Base-by-base conservation (phyloP, 495 filamentous ascomycete genomes). In the Penicillium salamii region DNA sequence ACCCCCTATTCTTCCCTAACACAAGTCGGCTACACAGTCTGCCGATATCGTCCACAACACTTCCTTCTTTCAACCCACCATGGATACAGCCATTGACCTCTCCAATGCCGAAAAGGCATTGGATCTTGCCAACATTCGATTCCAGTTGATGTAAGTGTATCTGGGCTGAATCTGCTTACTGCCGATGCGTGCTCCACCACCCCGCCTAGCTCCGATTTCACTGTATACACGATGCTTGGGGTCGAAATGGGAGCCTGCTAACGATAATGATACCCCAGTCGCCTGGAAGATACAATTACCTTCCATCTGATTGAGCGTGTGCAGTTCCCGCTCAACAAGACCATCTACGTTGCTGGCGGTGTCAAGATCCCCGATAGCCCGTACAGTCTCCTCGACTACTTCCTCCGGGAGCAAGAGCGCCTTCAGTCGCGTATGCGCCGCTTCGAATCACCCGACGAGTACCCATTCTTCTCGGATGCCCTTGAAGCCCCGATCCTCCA, bases 241-340 rank as follows among this genome's bases (percentile, higher is more conserved):
- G n/a, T n/a, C n/a, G n/a, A n/a, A n/a, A n/a, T n/a, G n/a, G n/a
- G n/a, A n/a, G n/a, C n/a, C n/a, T n/a, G n/a, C n/a, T n/a, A n/a
- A n/a, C n/a, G n/a, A n/a, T n/a, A n/a, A n/a, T n/a, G 49, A 32
- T 1, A 33, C 20, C n/a, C 23, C 63, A 97, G 91, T 55, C 93
- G 93, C 32, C 79, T 97, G 15, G 93, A 99, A 74, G 95, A 99
- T 65, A 97, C 95, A 49, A 97, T 99, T 63, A 96, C 88, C 60
- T 99, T 96, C 74, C 90, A 97, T 73, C 75, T 97, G 18, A 99
- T 99, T 63, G 95, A 99, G 67, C 88, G 95, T 19, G 95, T 91
- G 26, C 95, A 99, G 73, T 99, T 99, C 69, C 91, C 92, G 0
- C 77, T 92, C 46, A 97, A 97, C 75, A 74, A 78, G 43, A 90